A percentile compares a stretch with the other conserved stretches of the same genome.
Conservation (phyloP, 495 filamentous ascomycete genomes). For the Amphirosellinia nigrospora region DNA sequence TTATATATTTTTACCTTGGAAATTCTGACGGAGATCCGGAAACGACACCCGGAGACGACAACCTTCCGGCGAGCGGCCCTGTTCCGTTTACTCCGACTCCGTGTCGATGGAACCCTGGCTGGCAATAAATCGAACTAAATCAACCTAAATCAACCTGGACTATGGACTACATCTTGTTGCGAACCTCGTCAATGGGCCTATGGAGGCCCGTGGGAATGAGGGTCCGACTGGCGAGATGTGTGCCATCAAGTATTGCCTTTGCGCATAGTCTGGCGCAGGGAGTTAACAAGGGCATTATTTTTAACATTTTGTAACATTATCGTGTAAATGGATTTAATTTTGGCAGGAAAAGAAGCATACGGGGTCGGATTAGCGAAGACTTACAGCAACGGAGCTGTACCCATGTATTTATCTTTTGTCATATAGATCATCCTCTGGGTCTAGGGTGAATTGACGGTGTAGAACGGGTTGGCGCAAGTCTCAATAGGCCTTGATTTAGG, state of each 20-base stretch:
- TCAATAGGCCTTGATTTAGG: not conserved
- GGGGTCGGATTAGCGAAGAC: not conserved
- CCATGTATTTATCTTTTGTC: not conserved
- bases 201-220: not conserved
- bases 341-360: not conserved
- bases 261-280: not conserved
- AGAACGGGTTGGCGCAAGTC: not conserved
- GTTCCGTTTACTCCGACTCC: constrained; percentile 23
- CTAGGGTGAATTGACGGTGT: not conserved
- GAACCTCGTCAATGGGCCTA: not conserved
- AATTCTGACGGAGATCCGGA: constrained; percentile 37
- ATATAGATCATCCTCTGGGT: not conserved
- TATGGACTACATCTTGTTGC: not conserved
- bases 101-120: constrained; percentile 16
- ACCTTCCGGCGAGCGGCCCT: not conserved
- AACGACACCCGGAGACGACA: constrained; percentile 19
- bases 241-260: not conserved
- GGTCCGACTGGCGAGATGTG: not conserved
- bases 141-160: not conserved
- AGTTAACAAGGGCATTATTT: not conserved
- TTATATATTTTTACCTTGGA: constrained; percentile 63
- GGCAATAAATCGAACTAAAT: not conserved
- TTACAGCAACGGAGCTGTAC: constrained; percentile 17
- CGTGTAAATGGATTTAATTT: not conserved
- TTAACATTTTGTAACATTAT: not conserved